Evolutionary conservation across 495 filamentous ascomycete species (phyloP), one percentile per base, ranked within the genome.

Genomic region (Xylaria bambusicola): DNA sequence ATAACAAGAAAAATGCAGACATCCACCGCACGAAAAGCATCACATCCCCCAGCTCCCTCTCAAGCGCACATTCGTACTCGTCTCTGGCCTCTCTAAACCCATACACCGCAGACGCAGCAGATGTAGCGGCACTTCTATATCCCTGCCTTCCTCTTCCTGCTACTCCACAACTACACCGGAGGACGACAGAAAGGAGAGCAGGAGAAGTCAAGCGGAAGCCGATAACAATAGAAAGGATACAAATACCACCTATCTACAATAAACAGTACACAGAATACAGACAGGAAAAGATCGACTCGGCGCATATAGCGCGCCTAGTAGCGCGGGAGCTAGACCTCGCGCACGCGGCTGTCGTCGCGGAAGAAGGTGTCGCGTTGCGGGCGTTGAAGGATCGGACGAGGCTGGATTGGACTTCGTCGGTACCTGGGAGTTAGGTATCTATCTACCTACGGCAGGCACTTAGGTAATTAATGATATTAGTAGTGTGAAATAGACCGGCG

Each of bases 31-130:
- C 24, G 8, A 46, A 24, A 2, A 9, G 21, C 21, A 10, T 10
- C 6, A 13, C 6, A 4, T 18, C 27, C 6, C 13, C n/a, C 50
- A 21, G 36, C n/a, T n/a, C n/a, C n/a, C n/a, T 61, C 21, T 58
- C 52, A 36, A 40, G 49, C 49, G 58, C 58, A 13, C 33, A 9
- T 10, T 50, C 56, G 1, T 61, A 59, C 17, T 46, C 44, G 26
- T 49, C 56, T 1, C 48, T 55, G 3, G 15, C 42, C 18, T 33
- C 26, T 1, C 15, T 26, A 8, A 61, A 65, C 54, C 53, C 62
- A 4, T 61, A 62, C 23, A 0, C 12, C 17, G 12, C 7, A 0
- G 17, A 10, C n/a, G 12, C 35, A n/a, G 20, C 6, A 21, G 46
- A 46, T 17, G 38, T 52, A 3, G 8, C 35, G 17, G 6, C 42